These are phyloP conservation scores for Coleophoma eucalyptorum DNA, from an alignment of 2,329 filamentous ascomycete species.

Conservation along the genomic window DNA sequence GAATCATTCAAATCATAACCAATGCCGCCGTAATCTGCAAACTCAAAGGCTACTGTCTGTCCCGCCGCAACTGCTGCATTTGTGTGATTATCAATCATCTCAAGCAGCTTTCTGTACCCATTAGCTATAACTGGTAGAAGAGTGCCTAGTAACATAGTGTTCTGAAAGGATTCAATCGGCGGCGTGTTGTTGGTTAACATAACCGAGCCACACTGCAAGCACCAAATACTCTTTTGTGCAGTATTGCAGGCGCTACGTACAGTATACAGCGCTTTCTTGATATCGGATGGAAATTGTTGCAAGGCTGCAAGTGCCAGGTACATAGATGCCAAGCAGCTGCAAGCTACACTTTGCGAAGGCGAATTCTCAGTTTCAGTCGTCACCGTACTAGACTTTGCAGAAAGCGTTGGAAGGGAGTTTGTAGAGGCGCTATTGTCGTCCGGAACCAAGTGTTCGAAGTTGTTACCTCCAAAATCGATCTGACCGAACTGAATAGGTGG, in stretches of 20 bases:
- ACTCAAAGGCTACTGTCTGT: slow-evolving; percentile 26
- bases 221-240: slow-evolving; percentile 46
- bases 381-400: background rate
- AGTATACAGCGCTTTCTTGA: slow-evolving; percentile 17
- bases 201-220: slow-evolving; percentile 42
- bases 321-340: slow-evolving; percentile 24
- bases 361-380: slow-evolving; percentile 1
- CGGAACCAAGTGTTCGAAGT: slow-evolving; percentile 3
- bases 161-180: slow-evolving; percentile 50
- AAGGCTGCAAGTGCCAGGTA: slow-evolving; percentile 24
- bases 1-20: slow-evolving; percentile 5
- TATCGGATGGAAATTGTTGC: slow-evolving; percentile 22
- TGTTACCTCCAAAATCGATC: slow-evolving; percentile 13
- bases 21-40: slow-evolving; percentile 23
- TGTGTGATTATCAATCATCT: slow-evolving; percentile 49
- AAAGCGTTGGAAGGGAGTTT: background rate
- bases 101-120: slow-evolving; percentile 51
- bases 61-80: slow-evolving; percentile 37
- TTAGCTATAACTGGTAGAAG: slow-evolving; percentile 55
- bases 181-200: slow-evolving; percentile 31
- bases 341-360: slow-evolving; percentile 8
- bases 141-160: slow-evolving; percentile 53
- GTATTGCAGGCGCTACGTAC: slow-evolving; percentile 21
- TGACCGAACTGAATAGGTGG: slow-evolving; percentile 8
- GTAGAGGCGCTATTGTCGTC: background rate